Base-by-base conservation (phyloP, 2,329 filamentous ascomycete genomes). In the Beauveria australis region DNA sequence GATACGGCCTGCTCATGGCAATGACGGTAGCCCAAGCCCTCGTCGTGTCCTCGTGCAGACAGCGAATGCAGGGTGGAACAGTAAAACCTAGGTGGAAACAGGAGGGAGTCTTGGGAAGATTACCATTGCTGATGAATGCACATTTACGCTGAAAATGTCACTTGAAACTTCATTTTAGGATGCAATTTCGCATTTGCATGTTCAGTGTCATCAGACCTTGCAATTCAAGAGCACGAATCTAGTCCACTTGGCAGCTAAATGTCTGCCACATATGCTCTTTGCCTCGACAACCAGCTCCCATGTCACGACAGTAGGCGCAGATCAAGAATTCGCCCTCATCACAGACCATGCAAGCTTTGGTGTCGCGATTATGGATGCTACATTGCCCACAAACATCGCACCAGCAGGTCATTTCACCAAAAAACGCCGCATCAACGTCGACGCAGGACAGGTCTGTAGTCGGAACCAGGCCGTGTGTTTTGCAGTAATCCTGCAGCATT, bases 351-450 rank as follows among this genome's bases (percentile, higher is more conserved):
- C 64, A 65, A 26, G 62, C 48, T 14, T 51, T 14, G 19, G 52
- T 14, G 40, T 61, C 22, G 14, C 33, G 18, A 40, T 28, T 19
- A 43, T 56, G n/a, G 30, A 59, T 28, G 16, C 28, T 64, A 43
- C 63, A 62, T 2, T 61, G 51, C 3, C 61, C 63, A 22, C 64
- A 66, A 4, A 64, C 33, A 41, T 64, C 54, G 52, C 64, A 66
- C 63, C 61, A 64, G 40, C 59, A 63, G 2, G 37, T 49, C 2
- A 53, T 24, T 5, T 37, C 28, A 0, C 49, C 33, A 26, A 26
- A 62, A 62, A 0, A 2, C 5, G 28, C 33, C 33, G 33, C 33
- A 9, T 24, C 19, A 51, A 22, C 24, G 9, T 33, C 18, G 1
- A 12, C 14, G 8, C 4, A 10, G 16, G 8, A 14, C 24, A 44